A percentile compares a stretch with the other conserved stretches of the same genome.
Conservation (phyloP, 2,329 filamentous ascomycete genomes). For the Metarhizium humberi region DNA sequence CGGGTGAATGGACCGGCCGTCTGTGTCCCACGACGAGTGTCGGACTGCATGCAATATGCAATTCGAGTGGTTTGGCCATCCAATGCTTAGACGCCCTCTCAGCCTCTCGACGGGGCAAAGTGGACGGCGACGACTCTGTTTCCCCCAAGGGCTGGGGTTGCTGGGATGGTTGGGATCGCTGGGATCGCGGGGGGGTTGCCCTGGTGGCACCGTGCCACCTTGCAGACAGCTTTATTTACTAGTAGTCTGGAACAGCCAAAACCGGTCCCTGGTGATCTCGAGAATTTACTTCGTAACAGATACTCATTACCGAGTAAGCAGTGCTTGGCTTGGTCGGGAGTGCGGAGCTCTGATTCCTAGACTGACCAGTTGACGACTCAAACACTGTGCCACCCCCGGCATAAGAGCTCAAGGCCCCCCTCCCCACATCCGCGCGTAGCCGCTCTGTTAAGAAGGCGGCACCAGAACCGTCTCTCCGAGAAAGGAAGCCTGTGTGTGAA, state of each 20-base stretch:
- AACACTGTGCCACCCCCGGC: neutral
- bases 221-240: neutral
- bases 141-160: neutral
- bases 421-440: slow-evolving; percentile 6
- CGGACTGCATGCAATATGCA: neutral
- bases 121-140: neutral
- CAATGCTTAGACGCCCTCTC: neutral
- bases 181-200: neutral
- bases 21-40: neutral
- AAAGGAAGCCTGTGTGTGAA: neutral
- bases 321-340: too few species aligned
- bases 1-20: slow-evolving; percentile 7
- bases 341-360: too few species aligned
- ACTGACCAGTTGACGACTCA: too few species aligned
- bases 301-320: too few species aligned
- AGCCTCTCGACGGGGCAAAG: neutral
- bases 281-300: too few species aligned
- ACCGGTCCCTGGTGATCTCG: too few species aligned
- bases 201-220: neutral
- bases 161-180: neutral
- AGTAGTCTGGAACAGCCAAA: too few species aligned
- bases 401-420: neutral
- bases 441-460: slow-evolving; percentile 2
- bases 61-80: neutral
- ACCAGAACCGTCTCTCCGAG: neutral